These are phyloP conservation scores for Orychophragmus violaceus DNA, from an alignment of 345 rosid species.

Conservation along the genomic window DNA sequence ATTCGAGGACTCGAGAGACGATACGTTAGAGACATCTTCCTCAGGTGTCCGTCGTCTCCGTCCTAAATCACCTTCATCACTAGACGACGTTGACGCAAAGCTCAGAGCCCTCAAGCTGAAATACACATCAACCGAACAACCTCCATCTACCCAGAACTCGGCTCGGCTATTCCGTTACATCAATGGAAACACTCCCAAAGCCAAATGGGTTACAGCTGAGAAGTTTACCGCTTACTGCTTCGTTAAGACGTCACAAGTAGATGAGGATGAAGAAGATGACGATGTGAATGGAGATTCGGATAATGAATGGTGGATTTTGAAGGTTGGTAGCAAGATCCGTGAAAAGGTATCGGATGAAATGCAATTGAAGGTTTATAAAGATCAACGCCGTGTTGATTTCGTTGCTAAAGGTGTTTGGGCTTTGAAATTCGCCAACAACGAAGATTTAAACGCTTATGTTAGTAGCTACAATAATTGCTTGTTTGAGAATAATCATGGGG, in stretches of 20 bases:
- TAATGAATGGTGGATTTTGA: constrained; percentile 56
- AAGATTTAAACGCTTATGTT: constrained; percentile 49
- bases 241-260: constrained; percentile 38
- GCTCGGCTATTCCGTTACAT: constrained; percentile 61
- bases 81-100: constrained; percentile 62
- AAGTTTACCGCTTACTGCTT: constrained; percentile 52
- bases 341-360: constrained; percentile 51
- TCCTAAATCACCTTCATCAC: constrained; percentile 46
- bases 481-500: constrained; percentile 85
- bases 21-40: constrained; percentile 43
- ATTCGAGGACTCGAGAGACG: constrained; percentile 46
- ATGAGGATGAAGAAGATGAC: constrained; percentile 38
- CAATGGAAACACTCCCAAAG: constrained; percentile 72
- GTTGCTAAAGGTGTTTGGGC: constrained; percentile 92
- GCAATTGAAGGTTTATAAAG: constrained; percentile 69
- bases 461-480: constrained; percentile 55
- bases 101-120: constrained; percentile 59
- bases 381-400: constrained; percentile 89
- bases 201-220: constrained; percentile 74
- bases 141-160: constrained; percentile 35
- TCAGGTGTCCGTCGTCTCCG: constrained; percentile 19
- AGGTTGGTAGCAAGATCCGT: constrained; percentile 51
- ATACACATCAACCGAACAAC: constrained; percentile 39
- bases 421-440: constrained; percentile 55
- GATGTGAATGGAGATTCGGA: constrained; percentile 36